Base-by-base conservation (phyloP, 306 rosid species). In the Fragaria iinumae region DNA sequence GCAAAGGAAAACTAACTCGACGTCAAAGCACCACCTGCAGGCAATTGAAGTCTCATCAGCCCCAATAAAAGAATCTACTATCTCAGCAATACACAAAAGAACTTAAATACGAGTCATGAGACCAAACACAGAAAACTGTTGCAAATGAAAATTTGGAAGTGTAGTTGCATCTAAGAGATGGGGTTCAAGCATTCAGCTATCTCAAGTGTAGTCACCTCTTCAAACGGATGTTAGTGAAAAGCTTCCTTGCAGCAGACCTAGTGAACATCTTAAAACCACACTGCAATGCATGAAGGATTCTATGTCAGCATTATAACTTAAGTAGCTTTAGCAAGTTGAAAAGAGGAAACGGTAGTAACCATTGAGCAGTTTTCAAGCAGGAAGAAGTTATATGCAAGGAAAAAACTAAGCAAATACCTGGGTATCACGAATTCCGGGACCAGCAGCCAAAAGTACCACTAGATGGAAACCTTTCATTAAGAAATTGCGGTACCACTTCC, bases 241-340 rank as follows among this genome's bases (percentile, higher is more conserved):
- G 96, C 86, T 87, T 94, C 87, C 98, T 90, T 27, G 93, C 97
- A 55, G 96, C 96, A 75, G 96, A 92, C 81, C 97, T 81, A 17
- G 98, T 93, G 81, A 93, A 93, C 97, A 93, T 91, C 89, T 94
- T 94, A 84, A 91, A 94, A 79, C 98, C 98, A 83, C 98, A 93
- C 98, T 93, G 90, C 47, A 27, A 83, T 67, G 81, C 77, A 80
- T 62, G 71, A 78, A 41, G 62, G 76, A 79, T 71, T 16, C 36
- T 44, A 83, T 57, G 48, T 84, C 75, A 86, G 84, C 55, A 14
- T 64, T 12, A 76, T 23, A 79, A 69, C 63, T 41, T 39, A 71
- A 52, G 53, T 50, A 67, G 2, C 16, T 2, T 56, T 47, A 73
- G 25, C 52, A 74, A 62, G 60, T 48, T 23, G 4, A 20, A 32